Conservation (phyloP, 768 basidiomycete species). For the Russula virescens region DNA sequence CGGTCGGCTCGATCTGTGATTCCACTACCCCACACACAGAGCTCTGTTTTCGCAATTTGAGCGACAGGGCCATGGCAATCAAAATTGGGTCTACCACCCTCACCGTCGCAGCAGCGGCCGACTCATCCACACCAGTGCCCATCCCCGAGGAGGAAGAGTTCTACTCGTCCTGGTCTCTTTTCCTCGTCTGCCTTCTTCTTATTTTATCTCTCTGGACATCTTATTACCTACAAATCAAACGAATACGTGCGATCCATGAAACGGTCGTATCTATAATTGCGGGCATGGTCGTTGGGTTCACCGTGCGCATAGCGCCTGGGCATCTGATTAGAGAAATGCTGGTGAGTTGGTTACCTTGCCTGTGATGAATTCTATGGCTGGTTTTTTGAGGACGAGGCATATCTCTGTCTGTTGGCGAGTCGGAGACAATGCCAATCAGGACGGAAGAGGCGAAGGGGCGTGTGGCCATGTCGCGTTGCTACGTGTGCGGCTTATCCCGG, state of each 20-base stretch:
- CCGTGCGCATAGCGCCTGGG: slow-evolving; percentile 86
- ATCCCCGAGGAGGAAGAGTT: slow-evolving; percentile 72
- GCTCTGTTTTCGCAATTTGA: neutral
- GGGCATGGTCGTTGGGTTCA: slow-evolving; percentile 91
- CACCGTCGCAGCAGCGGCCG: slow-evolving; percentile 14
- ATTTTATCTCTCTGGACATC: slow-evolving; percentile 93
- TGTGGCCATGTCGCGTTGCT: neutral
- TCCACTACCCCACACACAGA: neutral
- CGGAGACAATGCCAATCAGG: neutral
- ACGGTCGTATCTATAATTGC: slow-evolving; percentile 93
- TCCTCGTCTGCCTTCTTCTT: slow-evolving; percentile 86
- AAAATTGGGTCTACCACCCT: slow-evolving; percentile 9
- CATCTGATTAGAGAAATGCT: slow-evolving; percentile 97
- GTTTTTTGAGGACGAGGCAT: neutral
- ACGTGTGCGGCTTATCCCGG: neutral
- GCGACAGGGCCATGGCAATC: slow-evolving; percentile 13
- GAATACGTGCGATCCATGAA: slow-evolving; percentile 93
- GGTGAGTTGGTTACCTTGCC: slow-evolving; percentile 46
- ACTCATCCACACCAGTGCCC: slow-evolving; percentile 10
- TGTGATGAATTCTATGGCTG: neutral
- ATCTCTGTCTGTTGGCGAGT: neutral
- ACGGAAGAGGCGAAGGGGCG: neutral
- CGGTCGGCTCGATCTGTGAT: neutral
- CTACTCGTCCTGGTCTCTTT: slow-evolving; percentile 91
- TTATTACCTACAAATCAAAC: slow-evolving; percentile 96